Conservation (phyloP, 1,139 yeast genomes). For the Kurtzmaniella quercitrusa region DNA sequence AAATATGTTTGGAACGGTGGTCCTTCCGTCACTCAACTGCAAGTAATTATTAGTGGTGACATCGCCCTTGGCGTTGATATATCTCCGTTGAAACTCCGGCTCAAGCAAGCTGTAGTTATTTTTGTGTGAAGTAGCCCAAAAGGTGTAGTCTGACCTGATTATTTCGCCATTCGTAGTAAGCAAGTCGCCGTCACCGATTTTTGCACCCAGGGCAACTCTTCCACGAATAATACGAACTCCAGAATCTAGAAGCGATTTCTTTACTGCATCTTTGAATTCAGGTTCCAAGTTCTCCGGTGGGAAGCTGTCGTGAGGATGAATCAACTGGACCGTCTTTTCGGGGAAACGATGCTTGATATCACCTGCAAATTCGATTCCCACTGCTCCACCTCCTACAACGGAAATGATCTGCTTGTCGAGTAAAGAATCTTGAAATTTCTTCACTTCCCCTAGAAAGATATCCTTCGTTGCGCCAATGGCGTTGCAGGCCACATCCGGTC, state of each 20-base stretch:
- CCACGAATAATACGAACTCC: constrained; percentile 20
- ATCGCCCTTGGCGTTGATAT: constrained; percentile 24
- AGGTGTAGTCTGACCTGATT: constrained; percentile 30
- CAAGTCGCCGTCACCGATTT: constrained; percentile 30
- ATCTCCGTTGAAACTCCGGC: constrained; percentile 14
- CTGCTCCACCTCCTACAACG: constrained; percentile 49
- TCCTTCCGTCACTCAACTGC: constrained; percentile 22
- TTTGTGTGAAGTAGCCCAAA: constrained; percentile 43
- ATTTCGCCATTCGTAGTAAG: constrained; percentile 23
- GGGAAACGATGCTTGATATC: constrained; percentile 37
- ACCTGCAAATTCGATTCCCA: constrained; percentile 48
- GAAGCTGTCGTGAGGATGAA: constrained; percentile 36
- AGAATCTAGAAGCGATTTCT: constrained; percentile 21
- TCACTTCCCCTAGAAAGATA: constrained; percentile 31
- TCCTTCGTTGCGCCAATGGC: constrained; percentile 34
- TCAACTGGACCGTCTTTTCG: constrained; percentile 29
- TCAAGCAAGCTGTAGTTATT: constrained; percentile 34
- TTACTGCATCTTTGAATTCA: constrained; percentile 25
- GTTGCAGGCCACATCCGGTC: constrained; percentile 53
- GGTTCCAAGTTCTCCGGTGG: constrained; percentile 39
- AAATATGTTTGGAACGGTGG: constrained; percentile 23
- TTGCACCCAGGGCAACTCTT: constrained; percentile 22
- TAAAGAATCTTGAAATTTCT: constrained; percentile 21
- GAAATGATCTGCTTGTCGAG: constrained; percentile 21
- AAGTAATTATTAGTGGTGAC: constrained; percentile 33